Conservation (phyloP, 495 filamentous ascomycete species). For the Hyaloscypha hepaticicola region DNA sequence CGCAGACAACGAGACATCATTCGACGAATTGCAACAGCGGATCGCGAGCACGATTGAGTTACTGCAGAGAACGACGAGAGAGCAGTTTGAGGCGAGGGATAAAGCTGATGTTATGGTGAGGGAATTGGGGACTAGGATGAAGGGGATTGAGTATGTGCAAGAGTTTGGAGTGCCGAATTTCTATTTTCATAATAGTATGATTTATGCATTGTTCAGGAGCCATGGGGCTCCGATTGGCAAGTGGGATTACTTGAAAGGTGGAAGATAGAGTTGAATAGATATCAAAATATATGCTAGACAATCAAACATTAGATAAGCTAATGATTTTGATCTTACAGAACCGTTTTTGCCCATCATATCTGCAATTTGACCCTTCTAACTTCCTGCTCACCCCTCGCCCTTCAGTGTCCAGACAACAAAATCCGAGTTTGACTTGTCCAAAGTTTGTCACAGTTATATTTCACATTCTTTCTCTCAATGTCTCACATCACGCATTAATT, state of each 20-base stretch:
- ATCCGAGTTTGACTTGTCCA: too few species aligned
- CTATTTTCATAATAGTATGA: conserved; percentile 16
- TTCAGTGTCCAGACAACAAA: too few species aligned
- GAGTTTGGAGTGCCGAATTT: conserved; percentile 12
- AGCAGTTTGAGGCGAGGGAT: conserved; percentile 13
- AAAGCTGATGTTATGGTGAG: background rate
- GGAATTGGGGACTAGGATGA: conserved; percentile 5
- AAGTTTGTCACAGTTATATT: too few species aligned
- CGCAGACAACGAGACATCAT: background rate
- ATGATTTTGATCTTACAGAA: too few species aligned
- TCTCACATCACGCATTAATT: too few species aligned
- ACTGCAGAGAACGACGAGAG: conserved; percentile 8
- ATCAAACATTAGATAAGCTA: too few species aligned
- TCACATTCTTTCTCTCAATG: too few species aligned
- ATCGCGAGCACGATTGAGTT: conserved; percentile 5
- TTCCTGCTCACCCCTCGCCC: too few species aligned
- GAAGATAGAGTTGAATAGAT: background rate
- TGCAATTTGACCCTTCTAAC: too few species aligned
- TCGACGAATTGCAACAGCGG: background rate
- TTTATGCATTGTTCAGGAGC: conserved; percentile 16
- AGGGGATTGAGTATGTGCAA: conserved; percentile 14
- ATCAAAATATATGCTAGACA: too few species aligned
- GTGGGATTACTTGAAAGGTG: conserved; percentile 18
- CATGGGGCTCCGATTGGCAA: conserved; percentile 14
- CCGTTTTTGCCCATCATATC: too few species aligned